Evolutionary conservation across 495 filamentous ascomycete genomes (phyloP), one percentile per base, ranked within the genome.

Genomic region (Penicillium cataractarum): DNA sequence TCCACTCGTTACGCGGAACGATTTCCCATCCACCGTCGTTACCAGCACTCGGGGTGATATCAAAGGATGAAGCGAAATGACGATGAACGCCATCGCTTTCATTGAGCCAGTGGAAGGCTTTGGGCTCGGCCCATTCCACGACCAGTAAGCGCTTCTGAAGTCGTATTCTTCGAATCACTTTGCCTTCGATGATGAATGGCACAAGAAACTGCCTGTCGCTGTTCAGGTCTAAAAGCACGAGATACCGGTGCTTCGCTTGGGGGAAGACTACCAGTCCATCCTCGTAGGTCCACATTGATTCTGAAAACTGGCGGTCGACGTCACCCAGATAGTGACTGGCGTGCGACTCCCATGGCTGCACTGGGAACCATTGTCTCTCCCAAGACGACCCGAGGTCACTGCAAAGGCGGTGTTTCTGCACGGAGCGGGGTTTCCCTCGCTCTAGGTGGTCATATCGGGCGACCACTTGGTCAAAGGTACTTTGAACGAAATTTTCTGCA

Each of bases 31-130:
- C 73, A 31, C 61, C 71, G 10, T 65, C 40, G 3, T 24, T 1
- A 0, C 37, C 57, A 12, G 55, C 42, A 4, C 27, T 54, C 9
- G 35, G 58, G 26, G 32, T 64, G 21, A 90, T 71, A 63, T 87
- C 82, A 66, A 87, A 90, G 0, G 83, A 84, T 5, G 85, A 87
- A 10, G 85, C 87, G 69, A 84, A 90, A 65, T 91, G 88, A 19
- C 86, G 80, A 74, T 89, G 81, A 0, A 86, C 84, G 1, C 74
- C 75, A 50, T 86, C 85, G 35, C 74, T 77, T 52, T 84, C 83
- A 65, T 88, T 86, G 9, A 86, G 70, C 75, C 82, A 81, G 73
- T 86, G 84, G 62, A 82, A 89, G 3, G 84, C 76, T 21, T 79
- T 74, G 1, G 71, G 71, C 66, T 90, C 85, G 54, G 86, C 87